Conservation (phyloP, 768 basidiomycete genomes). For the Tricholoma bakamatsutake region DNA sequence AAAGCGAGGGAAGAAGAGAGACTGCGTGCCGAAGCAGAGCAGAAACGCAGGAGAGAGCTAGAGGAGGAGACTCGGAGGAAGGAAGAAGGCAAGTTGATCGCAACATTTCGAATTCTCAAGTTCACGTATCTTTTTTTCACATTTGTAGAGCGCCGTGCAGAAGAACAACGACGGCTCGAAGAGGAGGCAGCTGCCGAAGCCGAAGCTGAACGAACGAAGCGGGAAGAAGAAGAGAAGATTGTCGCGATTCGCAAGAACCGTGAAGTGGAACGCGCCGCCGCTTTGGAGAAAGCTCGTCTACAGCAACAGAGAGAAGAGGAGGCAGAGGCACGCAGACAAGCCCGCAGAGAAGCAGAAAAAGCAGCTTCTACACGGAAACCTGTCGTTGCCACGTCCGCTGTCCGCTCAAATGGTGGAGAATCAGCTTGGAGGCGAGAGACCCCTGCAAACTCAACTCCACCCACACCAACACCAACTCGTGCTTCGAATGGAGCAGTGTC, state of each 20-base stretch:
- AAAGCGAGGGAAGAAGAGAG: conserved; percentile 58
- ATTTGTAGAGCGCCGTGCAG: conserved; percentile 43
- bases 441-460: conserved; percentile 22
- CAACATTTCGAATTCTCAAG: background rate
- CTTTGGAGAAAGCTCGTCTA: conserved; percentile 47
- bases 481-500: conserved; percentile 24
- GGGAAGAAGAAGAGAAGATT: conserved; percentile 54
- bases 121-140: background rate
- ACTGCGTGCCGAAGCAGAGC: conserved; percentile 35
- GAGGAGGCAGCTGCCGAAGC: conserved; percentile 47
- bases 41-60: conserved; percentile 32
- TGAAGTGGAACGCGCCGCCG: conserved; percentile 44
- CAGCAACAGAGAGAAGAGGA: conserved; percentile 68
- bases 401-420: conserved; percentile 21
- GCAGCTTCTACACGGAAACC: conserved; percentile 22
- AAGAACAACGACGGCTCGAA: conserved; percentile 40
- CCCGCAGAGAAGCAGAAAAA: conserved; percentile 35
- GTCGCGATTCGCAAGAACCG: conserved; percentile 47
- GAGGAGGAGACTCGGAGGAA: conserved; percentile 46
- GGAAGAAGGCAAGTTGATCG: conserved; percentile 43
- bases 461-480: conserved; percentile 22
- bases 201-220: conserved; percentile 50
- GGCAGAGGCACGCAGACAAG: conserved; percentile 41
- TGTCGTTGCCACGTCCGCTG: conserved; percentile 21
- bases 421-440: conserved; percentile 28